phyloP scores from a whole-genome alignment of 2,329 filamentous ascomycete species.

The Cladosporium sp. region DNA sequence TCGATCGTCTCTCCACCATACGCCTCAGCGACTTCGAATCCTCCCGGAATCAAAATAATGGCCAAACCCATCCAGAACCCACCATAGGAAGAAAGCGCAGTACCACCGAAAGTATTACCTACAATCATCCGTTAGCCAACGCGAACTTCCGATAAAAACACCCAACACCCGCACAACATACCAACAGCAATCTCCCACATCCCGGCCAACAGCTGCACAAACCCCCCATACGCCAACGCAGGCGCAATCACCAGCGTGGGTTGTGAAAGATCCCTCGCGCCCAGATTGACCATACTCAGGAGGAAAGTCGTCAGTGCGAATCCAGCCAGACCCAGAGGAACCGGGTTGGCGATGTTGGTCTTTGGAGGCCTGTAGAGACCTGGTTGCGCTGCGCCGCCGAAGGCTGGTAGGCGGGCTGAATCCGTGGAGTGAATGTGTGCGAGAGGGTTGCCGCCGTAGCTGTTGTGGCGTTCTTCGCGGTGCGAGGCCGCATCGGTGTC shows the following conservation, averaged over 20 bases:
- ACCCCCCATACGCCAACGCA: slow-evolving; percentile 70
- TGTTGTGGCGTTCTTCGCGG: slow-evolving; percentile 24
- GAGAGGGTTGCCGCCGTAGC: slow-evolving; percentile 49
- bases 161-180: not conserved
- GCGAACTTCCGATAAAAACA: not conserved
- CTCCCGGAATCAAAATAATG: slow-evolving; percentile 64
- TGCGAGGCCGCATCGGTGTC: not conserved
- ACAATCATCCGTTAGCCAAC: not conserved
- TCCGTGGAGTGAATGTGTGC: slow-evolving; percentile 47
- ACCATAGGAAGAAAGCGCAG: slow-evolving; percentile 73
- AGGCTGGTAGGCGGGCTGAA: slow-evolving; percentile 42
- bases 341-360: slow-evolving; percentile 67
- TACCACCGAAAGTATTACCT: slow-evolving; percentile 78
- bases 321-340: slow-evolving; percentile 68
- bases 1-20: slow-evolving; percentile 34
- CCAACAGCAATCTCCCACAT: slow-evolving; percentile 90
- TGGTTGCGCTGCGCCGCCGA: slow-evolving; percentile 50
- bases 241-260: slow-evolving; percentile 65
- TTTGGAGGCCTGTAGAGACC: slow-evolving; percentile 34
- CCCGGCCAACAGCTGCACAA: slow-evolving; percentile 73
- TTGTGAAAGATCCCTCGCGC: slow-evolving; percentile 52
- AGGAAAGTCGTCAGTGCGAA: slow-evolving; percentile 83
- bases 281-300: slow-evolving; percentile 68
- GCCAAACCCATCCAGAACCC: slow-evolving; percentile 78
- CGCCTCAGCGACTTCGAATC: slow-evolving; percentile 56